These are phyloP conservation scores for Daldinia sp. DNA, from an alignment of 2,329 filamentous ascomycete species.

Conservation along the genomic window DNA sequence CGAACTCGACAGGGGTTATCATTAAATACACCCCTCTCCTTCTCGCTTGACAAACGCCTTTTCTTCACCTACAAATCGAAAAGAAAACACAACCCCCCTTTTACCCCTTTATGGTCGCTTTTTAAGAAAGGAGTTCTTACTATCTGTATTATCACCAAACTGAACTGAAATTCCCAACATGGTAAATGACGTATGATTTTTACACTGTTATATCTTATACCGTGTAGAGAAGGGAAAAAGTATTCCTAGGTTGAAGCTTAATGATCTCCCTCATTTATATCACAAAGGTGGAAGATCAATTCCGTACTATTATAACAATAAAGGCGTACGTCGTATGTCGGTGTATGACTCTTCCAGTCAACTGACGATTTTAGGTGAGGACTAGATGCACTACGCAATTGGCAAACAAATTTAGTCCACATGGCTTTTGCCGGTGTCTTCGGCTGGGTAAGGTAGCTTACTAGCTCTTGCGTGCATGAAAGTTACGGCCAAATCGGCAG, in stretches of 20 bases:
- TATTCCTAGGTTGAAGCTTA: neutral
- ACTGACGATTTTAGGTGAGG: slow-evolving; percentile 7
- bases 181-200: neutral
- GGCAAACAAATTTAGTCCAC: slow-evolving; percentile 26
- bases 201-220: neutral
- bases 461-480: slow-evolving; percentile 36
- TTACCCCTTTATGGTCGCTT: slow-evolving; percentile 21
- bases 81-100: slow-evolving; percentile 24
- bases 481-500: slow-evolving; percentile 29
- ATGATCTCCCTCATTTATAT: neutral
- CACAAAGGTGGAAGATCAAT: neutral
- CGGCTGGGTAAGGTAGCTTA: slow-evolving; percentile 37
- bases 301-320: too few species aligned
- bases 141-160: neutral
- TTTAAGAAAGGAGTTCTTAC: slow-evolving; percentile 5
- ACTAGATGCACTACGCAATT: slow-evolving; percentile 4
- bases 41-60: slow-evolving; percentile 7
- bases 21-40: slow-evolving; percentile 18
- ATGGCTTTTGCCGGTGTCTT: slow-evolving; percentile 25
- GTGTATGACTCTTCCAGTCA: slow-evolving; percentile 14
- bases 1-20: slow-evolving; percentile 15
- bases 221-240: too few species aligned
- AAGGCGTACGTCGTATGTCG: slow-evolving; percentile 10
- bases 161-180: neutral
- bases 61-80: slow-evolving; percentile 17